Base-by-base conservation (phyloP, 352 stramenopile genomes). In the Phytophthora citricola region DNA sequence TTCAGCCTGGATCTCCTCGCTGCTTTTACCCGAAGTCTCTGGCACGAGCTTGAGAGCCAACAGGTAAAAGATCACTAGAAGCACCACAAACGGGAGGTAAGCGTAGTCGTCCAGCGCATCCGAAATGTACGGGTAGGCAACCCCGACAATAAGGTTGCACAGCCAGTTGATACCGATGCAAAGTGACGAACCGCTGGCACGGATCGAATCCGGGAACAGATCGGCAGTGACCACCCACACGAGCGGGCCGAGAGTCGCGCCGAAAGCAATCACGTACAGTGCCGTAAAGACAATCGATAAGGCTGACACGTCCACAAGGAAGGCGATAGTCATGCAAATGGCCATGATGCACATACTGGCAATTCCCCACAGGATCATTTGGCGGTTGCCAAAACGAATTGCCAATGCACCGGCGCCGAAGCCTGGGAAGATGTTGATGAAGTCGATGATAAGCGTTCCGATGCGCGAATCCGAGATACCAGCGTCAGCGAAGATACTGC, bases 351-450 rank as follows among this genome's bases (percentile, higher is more conserved):
- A 60, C 78, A 90, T 91, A 11, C 62, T 58, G 0, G 59, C 40
- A 29, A 80, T 63, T 7, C 78, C 78, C 11, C 31, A 45, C 12
- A 89, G 58, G 2, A 89, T 59, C 73, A 89, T 83, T 27, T 47
- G 71, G 36, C 81, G 81, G 58, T 86, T 87, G 34, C 71, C 71
- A 29, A 82, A 90, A 36, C 61, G 68, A 14, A 59, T 62, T 5
- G 66, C 72, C 11, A 91, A 50, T n/a, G 66, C 48, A 12, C 78
- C 78, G 1, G 77, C 69, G 17, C 77, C 38, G 12, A 85, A 69
- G 2, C 68, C 78, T 0, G 76, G 78, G 12, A 85, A 53, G 41
- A 85, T 72, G 51, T 85, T 84, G 63, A 89, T 73, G 41, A 86
- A 61, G 40, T 66, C 58, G 20, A 66, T 66, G 58, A 66, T 60